Conservation (phyloP, 352 stramenopile species). For the Pilasporangium apinafurcum region DNA sequence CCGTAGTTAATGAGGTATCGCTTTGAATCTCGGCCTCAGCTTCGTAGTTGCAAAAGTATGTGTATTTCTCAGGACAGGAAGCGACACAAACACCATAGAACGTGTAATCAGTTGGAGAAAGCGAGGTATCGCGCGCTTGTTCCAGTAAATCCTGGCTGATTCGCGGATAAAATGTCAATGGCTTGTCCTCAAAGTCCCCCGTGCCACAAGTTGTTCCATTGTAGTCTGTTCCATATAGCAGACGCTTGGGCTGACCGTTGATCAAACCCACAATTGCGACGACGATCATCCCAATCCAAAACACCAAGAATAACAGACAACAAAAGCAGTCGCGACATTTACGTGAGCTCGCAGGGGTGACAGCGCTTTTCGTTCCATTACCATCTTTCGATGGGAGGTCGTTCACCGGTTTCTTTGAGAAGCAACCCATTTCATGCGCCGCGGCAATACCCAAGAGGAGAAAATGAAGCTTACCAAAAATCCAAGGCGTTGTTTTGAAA, state of each 20-base stretch:
- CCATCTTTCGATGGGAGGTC: slow-evolving; percentile 17
- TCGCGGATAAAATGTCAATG: slow-evolving; percentile 69
- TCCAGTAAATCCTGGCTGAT: slow-evolving; percentile 73
- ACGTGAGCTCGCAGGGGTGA: slow-evolving; percentile 41
- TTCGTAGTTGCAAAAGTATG: slow-evolving; percentile 77
- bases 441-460: too few species aligned
- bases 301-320: slow-evolving; percentile 55
- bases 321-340: slow-evolving; percentile 74
- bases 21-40: slow-evolving; percentile 41
- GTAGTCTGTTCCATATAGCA: slow-evolving; percentile 71
- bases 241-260: slow-evolving; percentile 55
- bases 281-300: slow-evolving; percentile 69
- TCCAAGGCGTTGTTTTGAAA: too few species aligned
- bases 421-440: slow-evolving; percentile 82
- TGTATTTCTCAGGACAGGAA: slow-evolving; percentile 28
- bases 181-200: slow-evolving; percentile 11
- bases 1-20: slow-evolving; percentile 28
- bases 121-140: slow-evolving; percentile 34
- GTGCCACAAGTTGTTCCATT: slow-evolving; percentile 73
- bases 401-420: slow-evolving; percentile 41
- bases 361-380: slow-evolving; percentile 19
- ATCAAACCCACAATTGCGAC: slow-evolving; percentile 47
- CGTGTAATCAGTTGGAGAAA: slow-evolving; percentile 34
- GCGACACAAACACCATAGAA: slow-evolving; percentile 75
- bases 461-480: too few species aligned